Percentiles rank a stretch among this genome's conserved stretches.
Conservation (phyloP, 1,284 basidiomycete genomes). For the Boletus holoroseus region DNA sequence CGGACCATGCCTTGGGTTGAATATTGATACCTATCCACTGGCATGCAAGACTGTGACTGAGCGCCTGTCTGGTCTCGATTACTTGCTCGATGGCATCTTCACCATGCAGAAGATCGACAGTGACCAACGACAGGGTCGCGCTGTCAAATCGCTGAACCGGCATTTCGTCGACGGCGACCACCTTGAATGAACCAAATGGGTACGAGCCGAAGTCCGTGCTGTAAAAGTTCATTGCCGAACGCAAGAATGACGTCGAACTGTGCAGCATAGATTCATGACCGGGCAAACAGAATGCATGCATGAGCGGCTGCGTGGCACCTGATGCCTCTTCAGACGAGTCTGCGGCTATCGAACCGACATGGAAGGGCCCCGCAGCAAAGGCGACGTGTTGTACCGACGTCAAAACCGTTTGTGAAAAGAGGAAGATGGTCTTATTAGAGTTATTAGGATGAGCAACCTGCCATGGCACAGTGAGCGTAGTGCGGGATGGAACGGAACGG, state of each 20-base stretch:
- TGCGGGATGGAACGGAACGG: conserved; percentile 3
- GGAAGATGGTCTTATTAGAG: conserved; percentile 91
- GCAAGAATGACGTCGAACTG: conserved; percentile 71
- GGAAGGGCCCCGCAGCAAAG: conserved; percentile 94
- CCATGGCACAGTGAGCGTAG: conserved; percentile 17
- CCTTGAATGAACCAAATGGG: conserved; percentile 91
- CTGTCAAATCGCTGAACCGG: conserved; percentile 76
- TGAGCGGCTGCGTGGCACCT: conserved; percentile 73
- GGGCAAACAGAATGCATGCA: conserved; percentile 91
- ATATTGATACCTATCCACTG: conserved; percentile 99
- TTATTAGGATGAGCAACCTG: conserved; percentile 92
- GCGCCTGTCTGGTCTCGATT: conserved; percentile 81
- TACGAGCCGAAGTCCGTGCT: conserved; percentile 93
- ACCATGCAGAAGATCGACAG: conserved; percentile 82
- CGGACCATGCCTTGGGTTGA: conserved; percentile 89
- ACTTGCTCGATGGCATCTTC: conserved; percentile 92
- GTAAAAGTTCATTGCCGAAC: conserved; percentile 89
- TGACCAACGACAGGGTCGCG: conserved; percentile 78
- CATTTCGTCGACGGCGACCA: conserved; percentile 93
- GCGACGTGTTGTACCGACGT: conserved; percentile 95
- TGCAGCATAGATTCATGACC: conserved; percentile 72
- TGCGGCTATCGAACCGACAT: conserved; percentile 67
- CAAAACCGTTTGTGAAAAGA: conserved; percentile 83
- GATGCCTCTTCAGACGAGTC: conserved; percentile 60
- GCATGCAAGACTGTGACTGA: conserved; percentile 85